Evolutionary conservation across 345 rosid genomes (phyloP), one percentile per base, ranked within the genome.

Genomic region (Syzygium grande): DNA sequence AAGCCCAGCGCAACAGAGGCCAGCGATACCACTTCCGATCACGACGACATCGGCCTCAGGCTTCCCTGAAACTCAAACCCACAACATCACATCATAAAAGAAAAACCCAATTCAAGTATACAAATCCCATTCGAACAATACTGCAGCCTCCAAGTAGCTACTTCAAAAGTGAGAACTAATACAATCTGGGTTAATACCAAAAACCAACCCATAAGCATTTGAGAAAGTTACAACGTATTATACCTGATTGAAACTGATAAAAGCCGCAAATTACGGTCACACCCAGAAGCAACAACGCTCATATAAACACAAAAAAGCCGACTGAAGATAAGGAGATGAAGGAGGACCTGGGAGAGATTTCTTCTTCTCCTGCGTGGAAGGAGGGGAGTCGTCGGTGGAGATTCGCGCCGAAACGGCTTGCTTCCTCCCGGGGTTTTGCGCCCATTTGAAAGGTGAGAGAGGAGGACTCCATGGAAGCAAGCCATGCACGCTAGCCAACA

Each of bases 21-120:
- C 99, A 4, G 93, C 99, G 52, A 96, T 96, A 11, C 98, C 99
- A 87, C 98, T 97, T 80, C 99, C 99, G 73, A 96, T 95, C 34
- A 97, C 98, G 68, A 95, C 94, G 68, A 96, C 92, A 92, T 97
- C 99, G 6, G 98, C 99, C 93, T 95, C 99, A 38, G 94, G 53
- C 94, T 94, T 93, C 89, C 97, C 98, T 93, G 90, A 87, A 87
- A 30, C 80, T 25, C 80, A 34, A 5, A 73, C 8, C 3, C 80
- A 38, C 54, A 87, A 52, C 87, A 87, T 91, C n/a, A 94, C 53
- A 41, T n/a, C 34, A 87, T 52, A 23, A 21, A 77, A 46, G 41
- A 78, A n/a, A 52, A n/a, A 52, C 38, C 46, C 68, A 43, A n/a
- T 13, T 43, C 65, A 52, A 52, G 49, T 52, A 17, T 21, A 53